Percentiles rank a stretch among this genome's conserved stretches.
Conservation (phyloP, 441 rosid genomes). For the Populus hybrid region DNA sequence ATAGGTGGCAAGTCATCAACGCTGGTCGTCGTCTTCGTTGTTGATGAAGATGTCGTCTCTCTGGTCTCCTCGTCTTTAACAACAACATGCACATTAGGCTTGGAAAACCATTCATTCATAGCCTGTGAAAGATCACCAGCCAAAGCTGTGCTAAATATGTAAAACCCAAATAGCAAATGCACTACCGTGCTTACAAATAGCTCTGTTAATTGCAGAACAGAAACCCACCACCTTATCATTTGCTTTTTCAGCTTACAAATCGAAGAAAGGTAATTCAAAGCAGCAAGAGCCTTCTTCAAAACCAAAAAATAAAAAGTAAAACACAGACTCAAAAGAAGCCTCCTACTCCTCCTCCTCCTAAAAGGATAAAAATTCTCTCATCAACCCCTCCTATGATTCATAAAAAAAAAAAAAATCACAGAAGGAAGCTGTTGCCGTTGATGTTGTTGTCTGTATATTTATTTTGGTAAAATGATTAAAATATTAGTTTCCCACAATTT, state of each 20-base stretch:
- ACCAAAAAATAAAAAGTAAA: background rate
- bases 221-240: slow-evolving; percentile 67
- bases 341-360: background rate
- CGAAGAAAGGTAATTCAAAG: background rate
- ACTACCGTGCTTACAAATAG: slow-evolving; percentile 67
- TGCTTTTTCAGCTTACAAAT: background rate
- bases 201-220: slow-evolving; percentile 69
- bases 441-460: background rate
- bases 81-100: slow-evolving; percentile 45
- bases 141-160: slow-evolving; percentile 79
- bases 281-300: slow-evolving; percentile 15
- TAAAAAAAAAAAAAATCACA: too few relatives aligned
- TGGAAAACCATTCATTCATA: slow-evolving; percentile 46
- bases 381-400: slow-evolving; percentile 16
- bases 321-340: too few relatives aligned
- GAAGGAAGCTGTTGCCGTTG: background rate
- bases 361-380: background rate
- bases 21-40: slow-evolving; percentile 13
- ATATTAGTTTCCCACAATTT: slow-evolving; percentile 28
- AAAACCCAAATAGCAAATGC: slow-evolving; percentile 77
- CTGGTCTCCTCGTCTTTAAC: slow-evolving; percentile 32
- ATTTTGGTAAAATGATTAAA: slow-evolving; percentile 9
- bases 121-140: slow-evolving; percentile 76
- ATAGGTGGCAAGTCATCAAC: slow-evolving; percentile 70
- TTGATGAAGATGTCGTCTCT: slow-evolving; percentile 7